phyloP scores from a whole-genome alignment of 306 rosid genomes.

The Lathyrus aphaca region DNA sequence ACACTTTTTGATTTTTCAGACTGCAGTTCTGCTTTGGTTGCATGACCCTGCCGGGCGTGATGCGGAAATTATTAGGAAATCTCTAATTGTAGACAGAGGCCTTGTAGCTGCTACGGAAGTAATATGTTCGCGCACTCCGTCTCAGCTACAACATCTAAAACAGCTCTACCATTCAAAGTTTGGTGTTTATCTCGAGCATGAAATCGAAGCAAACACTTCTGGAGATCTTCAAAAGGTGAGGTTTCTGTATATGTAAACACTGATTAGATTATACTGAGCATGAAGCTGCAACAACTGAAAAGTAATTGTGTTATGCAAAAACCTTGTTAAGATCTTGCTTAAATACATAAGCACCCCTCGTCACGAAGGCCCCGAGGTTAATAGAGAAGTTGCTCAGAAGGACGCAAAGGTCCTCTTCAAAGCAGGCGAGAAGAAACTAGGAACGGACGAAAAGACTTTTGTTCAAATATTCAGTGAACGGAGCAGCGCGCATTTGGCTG shows the following conservation, averaged over 20 bases:
- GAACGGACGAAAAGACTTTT: constrained; percentile 58
- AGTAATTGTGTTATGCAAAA: constrained; percentile 1
- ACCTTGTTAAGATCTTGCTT: constrained; percentile 57
- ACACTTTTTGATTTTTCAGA: constrained; percentile 47
- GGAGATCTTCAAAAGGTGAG: constrained; percentile 67
- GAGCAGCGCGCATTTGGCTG: constrained; percentile 66
- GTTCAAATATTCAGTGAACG: constrained; percentile 56
- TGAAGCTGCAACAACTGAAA: constrained; percentile 20
- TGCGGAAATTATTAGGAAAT: constrained; percentile 52
- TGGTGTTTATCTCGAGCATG: constrained; percentile 56
- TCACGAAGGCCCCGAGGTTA: constrained; percentile 66
- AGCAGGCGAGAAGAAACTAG: constrained; percentile 52
- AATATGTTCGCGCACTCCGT: constrained; percentile 73
- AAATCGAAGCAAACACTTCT: constrained; percentile 49
- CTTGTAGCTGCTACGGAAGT: constrained; percentile 74
- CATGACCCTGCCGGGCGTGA: constrained; percentile 75
- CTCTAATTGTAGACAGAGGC: constrained; percentile 36
- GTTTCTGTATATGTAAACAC: constrained; percentile 29
- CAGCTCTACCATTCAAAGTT: constrained; percentile 62
- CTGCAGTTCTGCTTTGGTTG: constrained; percentile 72
- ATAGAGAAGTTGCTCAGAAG: constrained; percentile 45
- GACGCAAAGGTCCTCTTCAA: constrained; percentile 54
- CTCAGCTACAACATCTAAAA: constrained; percentile 68
- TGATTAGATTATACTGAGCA: constrained; percentile 34
- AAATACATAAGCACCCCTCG: constrained; percentile 55